Evolutionary conservation across 306 rosid species (phyloP).

Genomic region (Cicer chorassanicum): DNA sequence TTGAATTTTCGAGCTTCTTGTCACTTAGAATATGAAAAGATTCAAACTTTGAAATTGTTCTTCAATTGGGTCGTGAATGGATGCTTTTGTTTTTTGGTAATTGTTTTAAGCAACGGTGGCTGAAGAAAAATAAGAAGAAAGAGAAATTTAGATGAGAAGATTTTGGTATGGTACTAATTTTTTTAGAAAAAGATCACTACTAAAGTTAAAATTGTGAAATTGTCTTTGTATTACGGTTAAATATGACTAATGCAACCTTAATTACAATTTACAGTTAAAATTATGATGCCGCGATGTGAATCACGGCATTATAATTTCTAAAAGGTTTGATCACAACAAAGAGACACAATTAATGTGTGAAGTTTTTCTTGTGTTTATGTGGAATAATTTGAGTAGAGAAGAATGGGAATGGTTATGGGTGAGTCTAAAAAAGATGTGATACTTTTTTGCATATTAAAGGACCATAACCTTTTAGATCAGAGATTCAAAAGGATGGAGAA

Average conservation of each 20-base stretch:
- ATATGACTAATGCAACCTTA: no score
- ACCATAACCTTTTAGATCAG: constrained; percentile 3
- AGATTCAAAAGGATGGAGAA: constrained; percentile 17
- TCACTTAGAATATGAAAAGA: background rate
- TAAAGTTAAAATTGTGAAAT: no score
- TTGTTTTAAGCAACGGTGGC: constrained; percentile 6
- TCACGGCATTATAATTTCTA: no score
- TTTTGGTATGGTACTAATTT: no score
- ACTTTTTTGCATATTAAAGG: constrained; percentile 3
- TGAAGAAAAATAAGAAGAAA: constrained; percentile 30
- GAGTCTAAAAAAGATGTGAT: constrained; percentile 34
- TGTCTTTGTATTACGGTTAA: no score
- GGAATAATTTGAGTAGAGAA: background rate
- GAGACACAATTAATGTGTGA: no score
- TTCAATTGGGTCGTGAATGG: constrained; percentile 39
- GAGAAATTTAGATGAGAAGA: constrained; percentile 10
- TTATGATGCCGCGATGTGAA: no score
- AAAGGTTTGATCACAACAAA: no score
- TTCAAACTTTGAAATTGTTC: constrained; percentile 26
- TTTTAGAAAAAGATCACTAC: no score
- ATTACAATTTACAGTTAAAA: no score
- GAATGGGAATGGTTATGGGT: background rate
- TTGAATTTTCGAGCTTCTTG: constrained; percentile 24
- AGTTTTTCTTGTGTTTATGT: background rate
- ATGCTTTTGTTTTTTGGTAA: background rate